Evolutionary conservation across 1,284 basidiomycete genomes (phyloP).

Genomic region (Sanguinoderma infundibulare): DNA sequence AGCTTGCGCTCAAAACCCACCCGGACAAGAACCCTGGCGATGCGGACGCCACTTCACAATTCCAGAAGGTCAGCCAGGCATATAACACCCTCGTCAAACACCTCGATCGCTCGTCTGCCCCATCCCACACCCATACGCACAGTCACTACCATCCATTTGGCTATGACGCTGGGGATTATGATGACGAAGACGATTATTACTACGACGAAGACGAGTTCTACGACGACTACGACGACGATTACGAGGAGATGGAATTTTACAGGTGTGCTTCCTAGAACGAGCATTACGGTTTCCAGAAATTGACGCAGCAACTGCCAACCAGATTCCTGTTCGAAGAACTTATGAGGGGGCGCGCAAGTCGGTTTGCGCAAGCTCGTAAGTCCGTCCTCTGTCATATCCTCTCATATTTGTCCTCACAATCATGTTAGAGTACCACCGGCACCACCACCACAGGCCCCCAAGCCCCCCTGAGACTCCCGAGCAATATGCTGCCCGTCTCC

Average conservation of each 20-base stretch:
- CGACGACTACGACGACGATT: conserved; percentile 35
- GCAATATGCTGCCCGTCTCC: conserved; percentile 56
- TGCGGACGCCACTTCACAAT: conserved; percentile 65
- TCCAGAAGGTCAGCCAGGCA: conserved; percentile 70
- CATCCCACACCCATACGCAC: conserved; percentile 25
- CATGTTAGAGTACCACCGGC: conserved; percentile 15
- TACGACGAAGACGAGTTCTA: conserved; percentile 37
- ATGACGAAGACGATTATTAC: conserved; percentile 35
- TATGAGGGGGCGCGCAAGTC: conserved; percentile 42
- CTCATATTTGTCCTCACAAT: neutral
- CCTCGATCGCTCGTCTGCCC: conserved; percentile 44
- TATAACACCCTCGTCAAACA: conserved; percentile 64
- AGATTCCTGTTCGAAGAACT: conserved; percentile 56
- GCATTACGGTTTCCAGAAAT: neutral
- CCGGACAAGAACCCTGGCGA: conserved; percentile 76
- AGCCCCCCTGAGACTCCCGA: conserved; percentile 49
- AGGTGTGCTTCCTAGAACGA: conserved; percentile 37
- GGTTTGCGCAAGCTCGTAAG: conserved; percentile 35
- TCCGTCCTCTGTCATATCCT: neutral
- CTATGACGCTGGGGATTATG: conserved; percentile 35
- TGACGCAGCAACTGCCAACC: neutral
- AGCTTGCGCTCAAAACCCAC: conserved; percentile 70
- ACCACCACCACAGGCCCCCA: conserved; percentile 38
- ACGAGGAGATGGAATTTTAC: conserved; percentile 45
- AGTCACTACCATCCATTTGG: conserved; percentile 21